These are phyloP conservation scores for Fragaria nilgerrensis DNA, from an alignment of 306 rosid species.

Conservation along the genomic window DNA sequence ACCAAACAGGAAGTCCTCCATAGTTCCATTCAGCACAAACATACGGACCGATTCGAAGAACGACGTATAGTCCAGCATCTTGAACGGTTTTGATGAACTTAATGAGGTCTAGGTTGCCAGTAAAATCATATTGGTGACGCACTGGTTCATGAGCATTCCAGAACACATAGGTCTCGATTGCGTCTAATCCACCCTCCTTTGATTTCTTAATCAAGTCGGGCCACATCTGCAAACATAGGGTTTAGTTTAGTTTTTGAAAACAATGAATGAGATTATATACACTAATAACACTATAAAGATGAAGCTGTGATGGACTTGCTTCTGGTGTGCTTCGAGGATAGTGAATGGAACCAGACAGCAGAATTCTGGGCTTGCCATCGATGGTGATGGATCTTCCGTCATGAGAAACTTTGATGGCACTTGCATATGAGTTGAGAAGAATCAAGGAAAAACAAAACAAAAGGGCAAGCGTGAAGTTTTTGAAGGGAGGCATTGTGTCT, in stretches of 20 bases:
- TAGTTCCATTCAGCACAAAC: slow-evolving; percentile 54
- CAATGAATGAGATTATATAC: background rate
- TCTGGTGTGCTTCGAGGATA: slow-evolving; percentile 2
- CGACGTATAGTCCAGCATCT: slow-evolving; percentile 20
- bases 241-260: background rate
- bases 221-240: slow-evolving; percentile 40
- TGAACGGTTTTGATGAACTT: slow-evolving; percentile 34
- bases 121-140: slow-evolving; percentile 37
- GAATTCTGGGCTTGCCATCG: background rate
- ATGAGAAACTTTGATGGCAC: background rate
- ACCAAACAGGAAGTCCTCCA: slow-evolving; percentile 57
- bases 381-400: slow-evolving; percentile 2
- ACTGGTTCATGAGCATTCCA: slow-evolving; percentile 45
- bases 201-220: slow-evolving; percentile 36
- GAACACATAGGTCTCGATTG: slow-evolving; percentile 45
- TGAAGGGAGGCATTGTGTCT: background rate
- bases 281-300: background rate
- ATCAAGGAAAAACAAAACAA: background rate
- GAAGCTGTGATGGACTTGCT: background rate
- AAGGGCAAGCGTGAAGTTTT: background rate
- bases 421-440: background rate
- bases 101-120: slow-evolving; percentile 30
- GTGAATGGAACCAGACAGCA: background rate
- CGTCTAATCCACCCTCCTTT: slow-evolving; percentile 42
- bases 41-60: slow-evolving; percentile 57